These are phyloP conservation scores for Fusarium oligoseptatum DNA, from an alignment of 2,329 filamentous ascomycete species.

Conservation along the genomic window DNA sequence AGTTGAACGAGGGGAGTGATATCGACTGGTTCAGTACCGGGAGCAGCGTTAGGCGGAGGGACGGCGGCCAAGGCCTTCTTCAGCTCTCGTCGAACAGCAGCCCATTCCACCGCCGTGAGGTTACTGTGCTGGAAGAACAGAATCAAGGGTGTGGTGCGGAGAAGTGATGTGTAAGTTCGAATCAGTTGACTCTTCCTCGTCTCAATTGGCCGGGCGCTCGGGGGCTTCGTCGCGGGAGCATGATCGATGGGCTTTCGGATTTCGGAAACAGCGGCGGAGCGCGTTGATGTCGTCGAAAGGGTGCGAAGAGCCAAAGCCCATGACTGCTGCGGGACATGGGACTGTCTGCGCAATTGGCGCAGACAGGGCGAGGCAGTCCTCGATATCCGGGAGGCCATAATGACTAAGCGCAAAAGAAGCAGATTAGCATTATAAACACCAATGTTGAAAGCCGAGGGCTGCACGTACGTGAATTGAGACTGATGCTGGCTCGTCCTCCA, in stretches of 20 bases:
- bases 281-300: slow-evolving; percentile 46
- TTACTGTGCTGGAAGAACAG: slow-evolving; percentile 84
- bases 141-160: slow-evolving; percentile 86
- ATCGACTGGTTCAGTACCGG: slow-evolving; percentile 53
- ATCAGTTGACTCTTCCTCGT: slow-evolving; percentile 91
- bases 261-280: slow-evolving; percentile 44
- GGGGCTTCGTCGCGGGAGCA: slow-evolving; percentile 80
- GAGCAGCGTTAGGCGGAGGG: slow-evolving; percentile 46
- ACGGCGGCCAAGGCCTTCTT: slow-evolving; percentile 60
- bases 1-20: slow-evolving; percentile 77
- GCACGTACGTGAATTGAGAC: slow-evolving; percentile 24
- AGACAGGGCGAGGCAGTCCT: slow-evolving; percentile 39
- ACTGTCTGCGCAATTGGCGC: slow-evolving; percentile 42
- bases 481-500: slow-evolving; percentile 22
- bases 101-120: slow-evolving; percentile 75
- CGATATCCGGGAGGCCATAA: slow-evolving; percentile 44
- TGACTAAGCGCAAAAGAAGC: neutral
- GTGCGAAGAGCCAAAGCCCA: slow-evolving; percentile 39
- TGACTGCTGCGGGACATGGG: slow-evolving; percentile 26
- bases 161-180: slow-evolving; percentile 87
- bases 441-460: neutral
- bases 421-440: slow-evolving; percentile 10
- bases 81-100: slow-evolving; percentile 59
- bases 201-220: slow-evolving; percentile 87
- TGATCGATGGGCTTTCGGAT: slow-evolving; percentile 60